These are phyloP conservation scores for Podospora sp. DNA, from an alignment of 495 filamentous ascomycete genomes.

Conservation along the genomic window DNA sequence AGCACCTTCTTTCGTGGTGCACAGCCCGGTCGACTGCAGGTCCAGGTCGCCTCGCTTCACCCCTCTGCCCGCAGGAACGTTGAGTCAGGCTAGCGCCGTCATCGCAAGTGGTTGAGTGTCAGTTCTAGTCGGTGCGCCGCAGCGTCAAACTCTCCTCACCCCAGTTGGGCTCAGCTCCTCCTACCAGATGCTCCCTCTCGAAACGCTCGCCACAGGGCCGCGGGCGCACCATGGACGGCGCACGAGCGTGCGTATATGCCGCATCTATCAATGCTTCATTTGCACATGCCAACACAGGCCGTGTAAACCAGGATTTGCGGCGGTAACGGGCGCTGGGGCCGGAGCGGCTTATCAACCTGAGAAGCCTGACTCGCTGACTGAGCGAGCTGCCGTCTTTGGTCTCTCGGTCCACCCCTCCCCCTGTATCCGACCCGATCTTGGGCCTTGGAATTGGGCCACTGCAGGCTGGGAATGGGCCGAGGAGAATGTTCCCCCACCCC, in stretches of 20 bases:
- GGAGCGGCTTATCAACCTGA: slow-evolving; percentile 33
- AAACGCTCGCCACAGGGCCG: slow-evolving; percentile 11
- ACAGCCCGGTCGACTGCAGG: slow-evolving; percentile 19
- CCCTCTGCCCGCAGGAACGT: slow-evolving; percentile 12
- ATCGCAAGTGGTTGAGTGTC: slow-evolving; percentile 22
- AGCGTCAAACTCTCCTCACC: slow-evolving; percentile 15
- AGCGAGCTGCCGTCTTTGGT: slow-evolving; percentile 27
- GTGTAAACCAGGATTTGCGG: slow-evolving; percentile 29
- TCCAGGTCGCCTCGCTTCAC: slow-evolving; percentile 11
- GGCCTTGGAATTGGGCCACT: slow-evolving; percentile 28
- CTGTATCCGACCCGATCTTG: slow-evolving; percentile 29
- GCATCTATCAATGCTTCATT: slow-evolving; percentile 29
- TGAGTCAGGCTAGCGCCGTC: slow-evolving; percentile 36
- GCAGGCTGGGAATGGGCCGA: slow-evolving; percentile 26
- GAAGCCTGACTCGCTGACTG: slow-evolving; percentile 41
- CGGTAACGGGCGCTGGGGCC: slow-evolving; percentile 28
- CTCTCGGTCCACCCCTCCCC: slow-evolving; percentile 30
- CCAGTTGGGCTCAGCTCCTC: slow-evolving; percentile 25
- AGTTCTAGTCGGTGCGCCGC: slow-evolving; percentile 23
- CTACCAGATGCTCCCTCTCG: slow-evolving; percentile 28
- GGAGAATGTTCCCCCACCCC: slow-evolving; percentile 33
- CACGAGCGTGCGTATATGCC: slow-evolving; percentile 37
- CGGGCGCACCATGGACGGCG: slow-evolving; percentile 22
- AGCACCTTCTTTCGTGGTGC: slow-evolving; percentile 7
- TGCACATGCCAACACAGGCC: slow-evolving; percentile 36